Conservation (phyloP, 768 basidiomycete species). For the Hygrocybe punicea region DNA sequence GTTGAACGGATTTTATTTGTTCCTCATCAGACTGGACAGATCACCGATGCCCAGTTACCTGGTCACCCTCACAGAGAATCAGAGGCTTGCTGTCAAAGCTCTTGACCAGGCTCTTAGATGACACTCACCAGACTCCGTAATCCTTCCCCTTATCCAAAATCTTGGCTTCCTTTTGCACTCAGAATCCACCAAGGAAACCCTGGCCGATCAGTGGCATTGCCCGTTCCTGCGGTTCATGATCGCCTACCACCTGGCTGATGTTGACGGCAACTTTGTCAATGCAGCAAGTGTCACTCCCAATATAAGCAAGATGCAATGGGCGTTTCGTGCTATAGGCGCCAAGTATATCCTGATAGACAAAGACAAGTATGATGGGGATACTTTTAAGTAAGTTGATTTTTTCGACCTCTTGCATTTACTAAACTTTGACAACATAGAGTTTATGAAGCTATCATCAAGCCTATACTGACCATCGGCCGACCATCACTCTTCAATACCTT, state of each 20-base stretch:
- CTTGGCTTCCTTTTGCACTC: too few species aligned
- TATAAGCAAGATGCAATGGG: slow-evolving; percentile 6
- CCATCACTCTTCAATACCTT: slow-evolving; percentile 5
- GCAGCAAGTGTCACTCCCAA: background rate
- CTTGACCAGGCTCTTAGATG: too few species aligned
- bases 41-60: too few species aligned
- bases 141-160: too few species aligned
- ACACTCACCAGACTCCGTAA: too few species aligned
- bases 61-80: too few species aligned
- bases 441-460: slow-evolving; percentile 3
- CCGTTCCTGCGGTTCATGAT: slow-evolving; percentile 8
- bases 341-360: background rate
- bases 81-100: too few species aligned
- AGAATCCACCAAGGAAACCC: too few species aligned
- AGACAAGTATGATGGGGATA: background rate
- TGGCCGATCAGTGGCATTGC: background rate
- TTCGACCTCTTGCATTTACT: background rate
- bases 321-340: background rate
- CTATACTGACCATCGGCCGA: background rate
- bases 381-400: background rate
- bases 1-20: too few species aligned
- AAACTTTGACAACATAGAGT: background rate
- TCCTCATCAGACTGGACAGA: too few species aligned
- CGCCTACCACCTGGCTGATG: slow-evolving; percentile 4
- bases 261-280: slow-evolving; percentile 1